Base-by-base conservation (phyloP, 139 green algal species). In the Chlamydomonas asymmetrica region DNA sequence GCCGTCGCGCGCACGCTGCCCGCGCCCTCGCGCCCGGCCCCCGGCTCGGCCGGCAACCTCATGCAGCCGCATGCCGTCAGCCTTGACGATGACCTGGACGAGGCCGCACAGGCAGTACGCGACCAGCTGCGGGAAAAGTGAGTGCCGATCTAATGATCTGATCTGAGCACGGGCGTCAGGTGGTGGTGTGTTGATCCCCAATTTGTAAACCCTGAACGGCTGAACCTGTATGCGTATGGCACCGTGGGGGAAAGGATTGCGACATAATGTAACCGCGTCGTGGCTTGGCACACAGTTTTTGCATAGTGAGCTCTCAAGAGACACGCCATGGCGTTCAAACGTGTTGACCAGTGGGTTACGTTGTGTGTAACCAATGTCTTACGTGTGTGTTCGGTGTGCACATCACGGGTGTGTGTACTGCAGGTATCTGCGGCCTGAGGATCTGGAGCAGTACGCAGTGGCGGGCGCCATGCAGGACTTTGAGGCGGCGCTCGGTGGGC, bases 81-180 rank as follows among this genome's bases (percentile, higher is more conserved):
- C 20, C 62, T 97, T 62, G 92, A 98, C 31, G 85, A 88, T 25
- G 94, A 97, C 64, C 84, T 98, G 49, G 87, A 97, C 56, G 91
- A 93, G 57, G 94, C 83, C 4, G 94, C 93, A 2, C 35, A 80
- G 67, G 79, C 80, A 38, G 79, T 75, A 37, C 37, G 52, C 37
- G 62, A 74, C 34, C 76, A 67, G 76, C n/a, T 67, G 60, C 57
- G 56, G 38, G 49, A 74, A 34, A 73, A 71, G 48, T 52, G 45
- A 16, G 45, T 52, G 45, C 45, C 45, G 62, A 13, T n/a, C n/a
- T n/a, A n/a, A n/a, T n/a, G n/a, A n/a, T n/a, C n/a, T n/a, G n/a
- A n/a, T n/a, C n/a, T n/a, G n/a, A n/a, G n/a, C n/a, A n/a, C n/a
- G n/a, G n/a, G n/a, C n/a, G n/a, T n/a, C n/a, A n/a, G n/a, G n/a